Conservation (phyloP, 805 yeast species). For the Yamadazyma laniorum region DNA sequence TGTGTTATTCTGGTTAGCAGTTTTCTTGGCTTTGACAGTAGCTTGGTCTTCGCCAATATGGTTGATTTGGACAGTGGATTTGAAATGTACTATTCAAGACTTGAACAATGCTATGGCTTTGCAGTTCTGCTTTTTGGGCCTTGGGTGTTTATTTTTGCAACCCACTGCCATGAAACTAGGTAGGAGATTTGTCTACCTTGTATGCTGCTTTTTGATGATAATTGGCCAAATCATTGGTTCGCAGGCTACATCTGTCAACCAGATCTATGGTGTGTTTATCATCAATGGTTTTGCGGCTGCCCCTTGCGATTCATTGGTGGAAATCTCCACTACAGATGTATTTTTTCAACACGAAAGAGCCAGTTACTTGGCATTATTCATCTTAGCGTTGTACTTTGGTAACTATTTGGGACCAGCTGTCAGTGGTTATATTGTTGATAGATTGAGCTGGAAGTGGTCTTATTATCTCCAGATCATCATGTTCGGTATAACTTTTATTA, state of each 20-base stretch:
- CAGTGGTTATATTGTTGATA: slow-evolving; percentile 40
- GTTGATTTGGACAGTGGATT: slow-evolving; percentile 24
- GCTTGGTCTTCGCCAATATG: slow-evolving; percentile 30
- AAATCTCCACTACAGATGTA: slow-evolving; percentile 42
- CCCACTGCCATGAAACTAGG: slow-evolving; percentile 34
- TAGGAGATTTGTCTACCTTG: slow-evolving; percentile 25
- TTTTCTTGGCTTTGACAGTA: slow-evolving; percentile 23
- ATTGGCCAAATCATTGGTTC: slow-evolving; percentile 26
- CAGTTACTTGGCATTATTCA: slow-evolving; percentile 27
- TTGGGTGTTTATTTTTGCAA: slow-evolving; percentile 34
- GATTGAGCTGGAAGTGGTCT: slow-evolving; percentile 45
- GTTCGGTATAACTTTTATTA: slow-evolving; percentile 31
- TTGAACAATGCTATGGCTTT: slow-evolving; percentile 27
- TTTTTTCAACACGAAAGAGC: slow-evolving; percentile 46
- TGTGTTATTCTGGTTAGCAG: slow-evolving; percentile 25
- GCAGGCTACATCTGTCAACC: slow-evolving; percentile 20
- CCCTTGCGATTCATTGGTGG: slow-evolving; percentile 47
- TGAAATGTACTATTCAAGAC: slow-evolving; percentile 21
- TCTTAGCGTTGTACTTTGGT: slow-evolving; percentile 46
- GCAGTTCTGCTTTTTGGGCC: slow-evolving; percentile 29
- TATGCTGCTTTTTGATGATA: slow-evolving; percentile 25
- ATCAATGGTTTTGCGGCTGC: slow-evolving; percentile 36
- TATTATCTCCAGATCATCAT: slow-evolving; percentile 26
- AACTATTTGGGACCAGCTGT: slow-evolving; percentile 44
- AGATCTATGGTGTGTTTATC: slow-evolving; percentile 21